phyloP scores from a whole-genome alignment of 345 rosid genomes.

The Eutrema heterophyllum region DNA sequence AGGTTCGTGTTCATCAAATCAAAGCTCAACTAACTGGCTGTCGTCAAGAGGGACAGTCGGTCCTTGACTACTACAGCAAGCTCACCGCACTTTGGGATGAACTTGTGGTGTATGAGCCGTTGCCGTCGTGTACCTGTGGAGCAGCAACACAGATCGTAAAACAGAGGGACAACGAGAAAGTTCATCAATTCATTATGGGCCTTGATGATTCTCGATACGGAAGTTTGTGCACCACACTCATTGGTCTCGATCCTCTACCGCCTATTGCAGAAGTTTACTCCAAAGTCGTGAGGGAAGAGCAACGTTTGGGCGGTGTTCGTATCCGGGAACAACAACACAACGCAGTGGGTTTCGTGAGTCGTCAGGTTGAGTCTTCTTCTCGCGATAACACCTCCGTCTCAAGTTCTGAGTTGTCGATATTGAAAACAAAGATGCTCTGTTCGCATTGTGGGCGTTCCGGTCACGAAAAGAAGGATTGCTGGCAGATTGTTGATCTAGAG shows the following conservation, averaged over 20 bases:
- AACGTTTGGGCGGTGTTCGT: fast-evolving
- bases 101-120: neutral
- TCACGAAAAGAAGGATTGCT: too few relatives aligned
- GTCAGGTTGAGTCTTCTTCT: neutral
- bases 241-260: neutral
- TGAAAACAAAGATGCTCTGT: too few relatives aligned
- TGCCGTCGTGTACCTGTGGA: neutral
- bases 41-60: neutral
- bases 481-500: too few relatives aligned
- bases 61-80: neutral
- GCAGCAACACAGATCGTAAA: neutral
- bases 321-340: neutral
- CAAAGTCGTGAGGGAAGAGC: neutral
- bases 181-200: neutral
- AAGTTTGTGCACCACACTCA: neutral
- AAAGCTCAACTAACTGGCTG: neutral
- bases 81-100: neutral
- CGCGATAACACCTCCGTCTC: too few relatives aligned
- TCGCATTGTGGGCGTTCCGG: too few relatives aligned
- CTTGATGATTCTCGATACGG: neutral
- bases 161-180: neutral
- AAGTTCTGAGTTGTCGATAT: too few relatives aligned
- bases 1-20: neutral
- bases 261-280: neutral
- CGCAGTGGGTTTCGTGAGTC: neutral